These are phyloP conservation scores for Penicillium maclennaniae DNA, from an alignment of 495 filamentous ascomycete species.

Conservation along the genomic window DNA sequence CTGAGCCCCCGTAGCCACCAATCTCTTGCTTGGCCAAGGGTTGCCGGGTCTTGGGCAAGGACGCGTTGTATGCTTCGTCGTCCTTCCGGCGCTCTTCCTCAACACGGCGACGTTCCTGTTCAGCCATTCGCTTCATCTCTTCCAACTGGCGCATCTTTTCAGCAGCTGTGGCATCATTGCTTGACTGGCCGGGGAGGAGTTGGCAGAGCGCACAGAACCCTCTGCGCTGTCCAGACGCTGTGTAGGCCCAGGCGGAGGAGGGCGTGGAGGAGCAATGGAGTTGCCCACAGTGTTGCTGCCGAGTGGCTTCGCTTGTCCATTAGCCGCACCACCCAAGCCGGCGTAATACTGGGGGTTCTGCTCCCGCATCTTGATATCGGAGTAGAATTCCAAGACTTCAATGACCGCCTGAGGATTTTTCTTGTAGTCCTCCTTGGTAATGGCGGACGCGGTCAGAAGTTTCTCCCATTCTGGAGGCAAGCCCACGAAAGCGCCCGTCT, in stretches of 20 bases:
- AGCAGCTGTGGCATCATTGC: constrained; percentile 32
- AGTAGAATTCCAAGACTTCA: constrained; percentile 96
- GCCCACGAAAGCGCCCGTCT: constrained; percentile 88
- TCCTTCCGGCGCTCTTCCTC: constrained; percentile 59
- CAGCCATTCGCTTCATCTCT: constrained; percentile 48
- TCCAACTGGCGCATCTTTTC: constrained; percentile 43
- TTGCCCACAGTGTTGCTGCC: constrained; percentile 48
- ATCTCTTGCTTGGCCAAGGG: constrained; percentile 87
- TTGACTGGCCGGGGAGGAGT: constrained; percentile 35
- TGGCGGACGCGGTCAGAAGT: constrained; percentile 87
- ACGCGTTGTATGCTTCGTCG: constrained; percentile 81
- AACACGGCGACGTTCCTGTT: constrained; percentile 47
- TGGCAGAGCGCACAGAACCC: constrained; percentile 31
- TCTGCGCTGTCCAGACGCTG: constrained; percentile 42
- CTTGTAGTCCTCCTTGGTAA: constrained; percentile 96
- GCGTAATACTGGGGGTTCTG: constrained; percentile 75
- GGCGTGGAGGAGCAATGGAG: constrained; percentile 76
- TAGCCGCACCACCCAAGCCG: constrained; percentile 54
- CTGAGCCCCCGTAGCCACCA: constrained; percentile 58
- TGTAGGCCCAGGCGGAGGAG: constrained; percentile 52
- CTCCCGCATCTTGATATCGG: constrained; percentile 83
- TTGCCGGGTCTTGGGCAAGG: constrained; percentile 68
- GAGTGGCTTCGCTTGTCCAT: constrained; percentile 43
- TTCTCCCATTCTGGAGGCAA: constrained; percentile 95
- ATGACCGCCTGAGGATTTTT: constrained; percentile 98